Evolutionary conservation across 164 flowering plant species (phyloP).

Genomic region (Magnolia officinalis): DNA sequence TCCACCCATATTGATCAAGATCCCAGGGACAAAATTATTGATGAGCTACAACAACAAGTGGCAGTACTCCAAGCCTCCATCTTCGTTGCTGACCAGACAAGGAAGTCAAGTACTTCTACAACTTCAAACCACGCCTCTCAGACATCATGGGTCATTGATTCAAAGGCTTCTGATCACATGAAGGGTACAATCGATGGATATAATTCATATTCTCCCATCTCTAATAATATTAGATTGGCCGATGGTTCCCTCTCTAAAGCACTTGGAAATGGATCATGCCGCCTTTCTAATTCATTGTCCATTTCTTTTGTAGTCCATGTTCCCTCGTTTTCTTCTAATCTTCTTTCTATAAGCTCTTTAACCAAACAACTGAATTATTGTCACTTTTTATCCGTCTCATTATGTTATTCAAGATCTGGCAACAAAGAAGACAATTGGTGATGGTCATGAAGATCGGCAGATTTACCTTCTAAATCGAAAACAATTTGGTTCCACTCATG

Average conservation of each 20-base stretch:
- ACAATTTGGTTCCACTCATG: too few relatives aligned
- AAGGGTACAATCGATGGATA: neutral
- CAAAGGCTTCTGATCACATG: neutral
- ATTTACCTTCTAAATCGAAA: neutral
- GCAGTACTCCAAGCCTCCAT: too few relatives aligned
- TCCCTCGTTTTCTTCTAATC: neutral
- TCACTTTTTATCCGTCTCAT: neutral
- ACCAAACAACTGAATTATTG: neutral
- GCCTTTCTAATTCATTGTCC: neutral
- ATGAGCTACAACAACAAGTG: too few relatives aligned
- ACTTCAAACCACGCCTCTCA: too few relatives aligned
- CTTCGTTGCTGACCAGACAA: too few relatives aligned
- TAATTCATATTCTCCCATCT: neutral
- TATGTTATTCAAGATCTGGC: neutral
- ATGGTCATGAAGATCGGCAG: neutral
- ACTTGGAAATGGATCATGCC: neutral
- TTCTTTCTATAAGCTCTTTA: neutral
- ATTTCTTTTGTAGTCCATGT: neutral
- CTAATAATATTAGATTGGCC: neutral
- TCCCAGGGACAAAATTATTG: too few relatives aligned
- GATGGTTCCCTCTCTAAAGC: neutral
- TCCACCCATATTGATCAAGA: too few relatives aligned
- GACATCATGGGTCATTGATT: neutral
- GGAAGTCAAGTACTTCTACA: too few relatives aligned
- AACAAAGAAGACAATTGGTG: neutral